Evolutionary conservation across 208 protist genomes (phyloP), one percentile per base, ranked within the genome.

Genomic region (Trypanosoma mega): DNA sequence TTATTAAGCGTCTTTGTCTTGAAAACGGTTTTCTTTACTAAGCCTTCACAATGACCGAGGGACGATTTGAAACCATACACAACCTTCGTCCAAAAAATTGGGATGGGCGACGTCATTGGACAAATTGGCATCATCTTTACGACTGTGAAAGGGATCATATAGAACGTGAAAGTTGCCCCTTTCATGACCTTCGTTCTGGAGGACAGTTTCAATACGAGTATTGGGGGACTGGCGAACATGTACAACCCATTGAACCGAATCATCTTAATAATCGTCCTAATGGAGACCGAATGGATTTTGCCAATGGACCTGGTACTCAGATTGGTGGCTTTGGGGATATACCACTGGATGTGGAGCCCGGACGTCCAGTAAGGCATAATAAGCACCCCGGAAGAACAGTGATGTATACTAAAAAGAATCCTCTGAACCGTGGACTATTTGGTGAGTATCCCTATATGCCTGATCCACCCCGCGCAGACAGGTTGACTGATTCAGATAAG

Each of bases 121-220:
- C 90, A 18, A 92, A 96, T 73, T 93, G 90, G 85, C 86, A 93
- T 66, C 86, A 93, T 63, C 76, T 92, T 49, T 92, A 93, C 61
- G 85, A 91, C 79, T 93, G 85, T 72, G 85, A 89, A 63, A 73
- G 80, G 49, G 86, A 96, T 54, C 90, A 96, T 68, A 71, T 91
- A 41, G 74, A 74, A 16, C 83, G 90, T 43, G 90, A 96, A 72
- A 96, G 90, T 55, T 73, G 71, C 54, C 90, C 90, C 0, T 93
- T 96, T 53, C 86, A 96, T 56, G 90, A 96, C 56, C 80, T 96
- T 26, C 86, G 90, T 69, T 33, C 86, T 12, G 90, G 86, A 30
- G 90, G 90, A 24, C 82, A 93, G 68, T 96, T 96, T 70, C 90
- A 96, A 70, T 92, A 93, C 52, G 86, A 93, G 69, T 77, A 93